Evolutionary conservation across 1,284 basidiomycete genomes (phyloP).

Genomic region (Laetiporus sulphureus): DNA sequence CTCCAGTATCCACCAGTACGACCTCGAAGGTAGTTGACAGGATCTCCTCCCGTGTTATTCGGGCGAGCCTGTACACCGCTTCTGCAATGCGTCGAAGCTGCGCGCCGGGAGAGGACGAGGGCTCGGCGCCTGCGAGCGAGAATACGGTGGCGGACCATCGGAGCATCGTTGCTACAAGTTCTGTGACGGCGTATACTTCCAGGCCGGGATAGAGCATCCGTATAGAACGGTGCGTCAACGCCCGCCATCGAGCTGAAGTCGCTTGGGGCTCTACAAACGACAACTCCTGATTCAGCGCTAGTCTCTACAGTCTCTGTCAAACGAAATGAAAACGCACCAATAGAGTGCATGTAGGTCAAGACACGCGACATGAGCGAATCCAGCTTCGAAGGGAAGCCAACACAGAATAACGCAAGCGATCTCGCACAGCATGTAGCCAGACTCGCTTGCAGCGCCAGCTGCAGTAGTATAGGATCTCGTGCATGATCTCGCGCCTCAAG

Average conservation of each 20-base stretch:
- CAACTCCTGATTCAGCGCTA: slow-evolving; percentile 3
- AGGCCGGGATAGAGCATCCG: slow-evolving; percentile 61
- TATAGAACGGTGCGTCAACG: slow-evolving; percentile 60
- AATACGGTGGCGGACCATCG: slow-evolving; percentile 66
- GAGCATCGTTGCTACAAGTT: slow-evolving; percentile 63
- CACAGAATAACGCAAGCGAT: slow-evolving; percentile 61
- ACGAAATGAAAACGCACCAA: slow-evolving; percentile 36
- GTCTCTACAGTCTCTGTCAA: background rate
- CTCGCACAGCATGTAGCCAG: slow-evolving; percentile 58
- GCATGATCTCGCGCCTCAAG: slow-evolving; percentile 57
- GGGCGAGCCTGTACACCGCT: slow-evolving; percentile 51
- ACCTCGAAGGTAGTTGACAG: slow-evolving; percentile 69
- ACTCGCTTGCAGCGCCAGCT: slow-evolving; percentile 65
- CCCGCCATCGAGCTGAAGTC: slow-evolving; percentile 67
- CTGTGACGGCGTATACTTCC: slow-evolving; percentile 54
- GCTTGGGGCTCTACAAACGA: slow-evolving; percentile 56
- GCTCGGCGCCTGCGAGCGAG: slow-evolving; percentile 48
- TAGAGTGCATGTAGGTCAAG: slow-evolving; percentile 55
- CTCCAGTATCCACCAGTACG: slow-evolving; percentile 46
- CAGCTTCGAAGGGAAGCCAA: slow-evolving; percentile 63
- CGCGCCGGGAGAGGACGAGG: slow-evolving; percentile 39
- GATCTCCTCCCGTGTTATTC: slow-evolving; percentile 60
- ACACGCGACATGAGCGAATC: slow-evolving; percentile 61
- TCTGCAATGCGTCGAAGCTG: slow-evolving; percentile 58
- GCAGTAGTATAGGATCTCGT: slow-evolving; percentile 67